Evolutionary conservation across 192 early-diverging fungal species (phyloP).

Genomic region (Coemansia sp.): DNA sequence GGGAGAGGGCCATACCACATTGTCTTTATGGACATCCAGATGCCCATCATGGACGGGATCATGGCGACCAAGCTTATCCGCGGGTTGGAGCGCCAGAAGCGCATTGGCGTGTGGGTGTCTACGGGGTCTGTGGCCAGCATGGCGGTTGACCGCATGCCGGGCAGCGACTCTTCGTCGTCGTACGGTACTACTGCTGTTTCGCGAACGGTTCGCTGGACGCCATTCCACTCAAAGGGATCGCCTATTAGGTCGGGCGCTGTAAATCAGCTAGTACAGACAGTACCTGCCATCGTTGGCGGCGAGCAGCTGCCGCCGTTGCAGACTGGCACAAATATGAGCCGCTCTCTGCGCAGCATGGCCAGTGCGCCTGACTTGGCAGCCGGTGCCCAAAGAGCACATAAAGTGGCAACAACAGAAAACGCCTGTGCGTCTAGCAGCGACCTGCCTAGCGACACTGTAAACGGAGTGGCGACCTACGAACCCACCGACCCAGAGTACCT

Average conservation of each 20-base stretch:
- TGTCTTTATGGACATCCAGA: slow-evolving; percentile 87
- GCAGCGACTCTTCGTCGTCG: not conserved
- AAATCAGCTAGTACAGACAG: not conserved
- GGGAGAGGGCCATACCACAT: slow-evolving; percentile 55
- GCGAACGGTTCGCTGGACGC: slow-evolving; percentile 11
- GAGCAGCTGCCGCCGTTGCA: not conserved
- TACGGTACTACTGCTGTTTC: not conserved
- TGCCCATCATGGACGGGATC: slow-evolving; percentile 88
- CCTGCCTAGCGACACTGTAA: not conserved
- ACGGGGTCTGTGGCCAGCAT: slow-evolving; percentile 71
- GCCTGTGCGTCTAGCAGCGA: not conserved
- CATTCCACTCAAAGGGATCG: slow-evolving; percentile 4
- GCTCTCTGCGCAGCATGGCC: not conserved
- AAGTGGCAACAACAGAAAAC: not conserved
- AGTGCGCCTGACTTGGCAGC: not conserved
- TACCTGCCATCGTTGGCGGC: not conserved
- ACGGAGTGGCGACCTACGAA: not conserved
- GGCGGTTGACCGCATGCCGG: slow-evolving; percentile 66
- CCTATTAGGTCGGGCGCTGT: not conserved
- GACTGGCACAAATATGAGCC: not conserved
- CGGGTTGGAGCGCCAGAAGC: slow-evolving; percentile 58
- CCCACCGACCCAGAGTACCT: not conserved
- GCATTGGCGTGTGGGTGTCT: slow-evolving; percentile 41
- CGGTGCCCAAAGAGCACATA: not conserved
- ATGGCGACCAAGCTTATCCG: slow-evolving; percentile 79